Evolutionary conservation across 495 filamentous ascomycete species (phyloP), one percentile per base, ranked within the genome.

Genomic region (Schizothecium vesticola): DNA sequence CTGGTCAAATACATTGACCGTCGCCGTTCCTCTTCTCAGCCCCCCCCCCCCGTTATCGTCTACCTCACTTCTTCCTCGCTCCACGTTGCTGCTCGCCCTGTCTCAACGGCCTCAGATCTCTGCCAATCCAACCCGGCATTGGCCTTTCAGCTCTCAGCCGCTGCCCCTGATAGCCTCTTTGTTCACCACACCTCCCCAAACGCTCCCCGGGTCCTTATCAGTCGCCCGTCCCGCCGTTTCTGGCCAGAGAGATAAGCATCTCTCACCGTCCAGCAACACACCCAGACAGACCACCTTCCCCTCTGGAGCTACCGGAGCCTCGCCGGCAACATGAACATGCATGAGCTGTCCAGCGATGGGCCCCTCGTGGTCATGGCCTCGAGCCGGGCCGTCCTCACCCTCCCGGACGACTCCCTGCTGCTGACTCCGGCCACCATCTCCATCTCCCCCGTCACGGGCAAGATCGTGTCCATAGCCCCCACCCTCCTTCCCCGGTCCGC

Each of bases 401-500:
- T 90, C 33, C 86, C 89, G 24, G 77, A 85, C 59, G 79, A 86
- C 65, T 80, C 78, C 36, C 77, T 86, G 7, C 12, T 83, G 8
- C 75, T 86, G n/a, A 81, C 80, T 8, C 85, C 86, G 12, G 87
- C 85, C 33, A 97, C 94, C 21, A 85, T 99, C 68, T 85, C 91
- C 58, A 82, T 97, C 72, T 96, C 92, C 7, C 88, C 85, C 7
- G 76, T 72, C 29, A 91, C 92, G 1, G 95, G 95, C 72, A 96
- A 92, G 82, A 95, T 98, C 78, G 85, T 89, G 23, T 89, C 90
- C 8, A 84, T 97, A 67, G 87, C 91, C 70, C 86, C 88, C 61
- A 85, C 86, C 26, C 82, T 97, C 69, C 83, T 96, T 56, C 92
- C 91, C 4, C 78, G 80, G 13, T 83, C 86, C 2, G 84, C 87